phyloP scores from a whole-genome alignment of 768 basidiomycete species.

The Glaciozyma antarctica region DNA sequence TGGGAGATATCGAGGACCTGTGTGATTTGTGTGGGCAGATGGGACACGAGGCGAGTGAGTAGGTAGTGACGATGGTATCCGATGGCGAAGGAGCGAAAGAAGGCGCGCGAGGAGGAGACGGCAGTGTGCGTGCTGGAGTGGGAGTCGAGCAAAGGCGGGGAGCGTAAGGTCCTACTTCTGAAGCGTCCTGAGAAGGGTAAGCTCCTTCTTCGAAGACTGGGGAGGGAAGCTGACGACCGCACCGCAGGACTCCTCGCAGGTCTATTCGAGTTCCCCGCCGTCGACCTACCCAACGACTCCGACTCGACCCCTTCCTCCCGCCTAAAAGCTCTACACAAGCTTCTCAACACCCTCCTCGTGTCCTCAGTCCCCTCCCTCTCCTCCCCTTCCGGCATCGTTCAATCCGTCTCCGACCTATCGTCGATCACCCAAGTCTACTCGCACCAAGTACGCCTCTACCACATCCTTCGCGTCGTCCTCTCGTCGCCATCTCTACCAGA shows the following conservation, averaged over 20 bases:
- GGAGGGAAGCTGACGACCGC: background rate
- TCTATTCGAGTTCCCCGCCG: conserved; percentile 74
- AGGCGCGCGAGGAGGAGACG: conserved; percentile 72
- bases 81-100: conserved; percentile 74
- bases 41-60: conserved; percentile 18
- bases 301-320: conserved; percentile 4
- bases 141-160: conserved; percentile 40
- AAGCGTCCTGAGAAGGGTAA: conserved; percentile 74
- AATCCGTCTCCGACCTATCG: conserved; percentile 39
- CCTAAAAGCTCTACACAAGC: conserved; percentile 30
- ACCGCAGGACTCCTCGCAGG: conserved; percentile 74
- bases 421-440: conserved; percentile 76
- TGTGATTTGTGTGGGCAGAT: conserved; percentile 62
- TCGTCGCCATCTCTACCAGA: background rate
- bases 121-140: conserved; percentile 81
- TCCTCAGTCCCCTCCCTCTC: background rate
- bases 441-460: conserved; percentile 68
- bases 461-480: conserved; percentile 16
- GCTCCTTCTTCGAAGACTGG: background rate
- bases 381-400: background rate
- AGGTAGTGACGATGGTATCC: conserved; percentile 65
- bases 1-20: conserved; percentile 62
- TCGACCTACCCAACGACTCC: conserved; percentile 43
- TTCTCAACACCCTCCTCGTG: conserved; percentile 14
- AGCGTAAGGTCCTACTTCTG: conserved; percentile 61